Conservation (phyloP, 352 stramenopile genomes). For the Thalassiosira allenii region DNA sequence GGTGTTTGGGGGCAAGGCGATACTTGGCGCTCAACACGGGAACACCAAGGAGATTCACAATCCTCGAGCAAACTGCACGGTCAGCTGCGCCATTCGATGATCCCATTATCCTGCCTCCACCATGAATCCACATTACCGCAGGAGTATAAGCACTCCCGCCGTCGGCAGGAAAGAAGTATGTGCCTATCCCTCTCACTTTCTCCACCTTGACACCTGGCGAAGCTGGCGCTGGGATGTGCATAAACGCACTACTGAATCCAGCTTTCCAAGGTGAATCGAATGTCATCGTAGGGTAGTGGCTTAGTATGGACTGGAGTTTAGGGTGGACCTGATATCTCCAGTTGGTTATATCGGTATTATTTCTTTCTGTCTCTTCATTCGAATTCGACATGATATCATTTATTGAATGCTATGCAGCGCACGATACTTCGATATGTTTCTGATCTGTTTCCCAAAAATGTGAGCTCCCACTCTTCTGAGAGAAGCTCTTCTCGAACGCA, state of each 20-base stretch:
- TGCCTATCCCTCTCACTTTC: constrained; percentile 17
- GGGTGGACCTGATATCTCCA: constrained; percentile 31
- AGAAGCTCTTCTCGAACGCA: too few relatives aligned
- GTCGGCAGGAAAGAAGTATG: constrained; percentile 18
- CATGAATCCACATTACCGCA: constrained; percentile 40
- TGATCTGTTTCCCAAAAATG: too few relatives aligned
- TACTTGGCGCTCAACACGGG: constrained; percentile 38
- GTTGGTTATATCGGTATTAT: too few relatives aligned
- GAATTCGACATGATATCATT: too few relatives aligned
- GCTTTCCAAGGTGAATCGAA: constrained; percentile 29
- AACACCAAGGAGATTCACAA: constrained; percentile 31
- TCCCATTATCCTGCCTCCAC: constrained; percentile 39
- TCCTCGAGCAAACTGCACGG: constrained; percentile 4
- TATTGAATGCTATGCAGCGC: too few relatives aligned
- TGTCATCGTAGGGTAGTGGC: background rate
- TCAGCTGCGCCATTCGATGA: background rate
- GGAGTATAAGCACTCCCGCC: background rate
- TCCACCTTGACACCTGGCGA: background rate
- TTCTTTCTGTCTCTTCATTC: too few relatives aligned
- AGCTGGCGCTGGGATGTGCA: background rate
- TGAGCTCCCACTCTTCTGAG: too few relatives aligned
- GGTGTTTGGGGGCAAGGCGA: constrained; percentile 34
- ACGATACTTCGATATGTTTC: too few relatives aligned
- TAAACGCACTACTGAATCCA: background rate
- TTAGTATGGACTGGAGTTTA: constrained; percentile 8